Conservation (phyloP, 108 stramenopile genomes). For the Mediolabrus comicus region DNA sequence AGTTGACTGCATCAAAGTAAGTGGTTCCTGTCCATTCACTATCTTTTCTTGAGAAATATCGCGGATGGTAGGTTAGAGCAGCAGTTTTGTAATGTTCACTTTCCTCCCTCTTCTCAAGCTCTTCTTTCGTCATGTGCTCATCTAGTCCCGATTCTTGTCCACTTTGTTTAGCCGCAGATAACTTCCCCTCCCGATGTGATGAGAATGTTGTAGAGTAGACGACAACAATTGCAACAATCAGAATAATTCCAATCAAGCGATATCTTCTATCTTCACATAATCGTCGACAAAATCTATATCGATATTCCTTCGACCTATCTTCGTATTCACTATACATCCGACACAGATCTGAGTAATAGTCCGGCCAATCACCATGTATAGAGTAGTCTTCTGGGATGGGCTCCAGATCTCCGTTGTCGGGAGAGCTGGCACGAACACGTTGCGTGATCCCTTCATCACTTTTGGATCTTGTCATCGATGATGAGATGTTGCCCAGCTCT, state of each 20-base stretch:
- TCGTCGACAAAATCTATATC: slow-evolving; percentile 6
- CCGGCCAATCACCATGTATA: slow-evolving; percentile 23
- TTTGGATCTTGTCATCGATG: too few relatives aligned
- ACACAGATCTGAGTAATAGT: not conserved
- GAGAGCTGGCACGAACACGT: not conserved
- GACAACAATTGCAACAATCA: not conserved
- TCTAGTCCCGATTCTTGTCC: not conserved
- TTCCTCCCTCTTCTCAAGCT: not conserved
- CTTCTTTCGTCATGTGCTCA: not conserved
- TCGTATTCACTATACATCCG: slow-evolving; percentile 4
- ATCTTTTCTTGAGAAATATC: not conserved
- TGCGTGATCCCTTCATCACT: not conserved
- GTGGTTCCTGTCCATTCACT: not conserved
- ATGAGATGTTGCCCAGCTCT: not conserved
- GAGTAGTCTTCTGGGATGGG: slow-evolving; percentile 32
- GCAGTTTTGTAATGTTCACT: not conserved
- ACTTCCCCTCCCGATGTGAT: not conserved
- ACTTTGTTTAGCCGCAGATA: not conserved
- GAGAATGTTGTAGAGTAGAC: not conserved
- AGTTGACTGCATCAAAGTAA: not conserved
- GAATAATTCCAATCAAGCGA: not conserved
- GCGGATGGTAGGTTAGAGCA: not conserved
- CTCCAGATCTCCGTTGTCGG: not conserved
- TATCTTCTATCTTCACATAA: slow-evolving; percentile 2
- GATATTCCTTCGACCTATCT: slow-evolving; percentile 10